Base-by-base conservation (phyloP, 495 filamentous ascomycete species). In the Aspergillus avenaceus region DNA sequence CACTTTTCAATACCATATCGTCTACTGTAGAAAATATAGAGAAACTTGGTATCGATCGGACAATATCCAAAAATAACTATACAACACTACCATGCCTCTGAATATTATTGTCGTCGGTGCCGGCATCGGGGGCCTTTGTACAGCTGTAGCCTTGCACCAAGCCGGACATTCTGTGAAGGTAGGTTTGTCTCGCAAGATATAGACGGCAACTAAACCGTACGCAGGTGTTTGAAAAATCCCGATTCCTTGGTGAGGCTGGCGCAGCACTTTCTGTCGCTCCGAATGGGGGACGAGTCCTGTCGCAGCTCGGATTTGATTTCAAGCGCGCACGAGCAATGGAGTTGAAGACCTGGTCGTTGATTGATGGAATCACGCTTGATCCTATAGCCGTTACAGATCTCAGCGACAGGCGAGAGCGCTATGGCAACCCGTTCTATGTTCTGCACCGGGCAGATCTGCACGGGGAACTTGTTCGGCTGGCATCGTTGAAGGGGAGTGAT, bases 361-460 rank as follows among this genome's bases (percentile, higher is more conserved):
- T 60, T 4, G 52, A 67, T 16, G 73, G 65, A 1, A 44, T 24
- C 12, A 61, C 47, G 0, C 44, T 74, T 31, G 32, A 60, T 13
- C 49, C 52, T 1, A 42, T 71, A 22, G 42, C 45, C 7, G 52
- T 52, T n/a, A 26, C 59, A 8, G 65, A 72, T 38, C 23, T 62
- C 6, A 22, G 36, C 1, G 14, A 36, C 3, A 40, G 44, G 1
- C 42, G 28, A 5, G 21, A 49, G 27, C 11, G 27, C 8, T 52
- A 47, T 23, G 58, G 61, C 1, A 23, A 37, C 1, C 43, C 41
- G 18, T 32, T 50, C 9, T 62, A 67, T 27, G 54, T 67, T 2
- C 61, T 76, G n/a, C 77, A 83, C 63, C 64, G 80, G 2, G 74
- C 77, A 1, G 79, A 78, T 65, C 50, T 73, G 51, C 75, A 80